Evolutionary conservation across 2,329 filamentous ascomycete genomes (phyloP), one percentile per base, ranked within the genome.

Genomic region (Trichophyton benhamiae): DNA sequence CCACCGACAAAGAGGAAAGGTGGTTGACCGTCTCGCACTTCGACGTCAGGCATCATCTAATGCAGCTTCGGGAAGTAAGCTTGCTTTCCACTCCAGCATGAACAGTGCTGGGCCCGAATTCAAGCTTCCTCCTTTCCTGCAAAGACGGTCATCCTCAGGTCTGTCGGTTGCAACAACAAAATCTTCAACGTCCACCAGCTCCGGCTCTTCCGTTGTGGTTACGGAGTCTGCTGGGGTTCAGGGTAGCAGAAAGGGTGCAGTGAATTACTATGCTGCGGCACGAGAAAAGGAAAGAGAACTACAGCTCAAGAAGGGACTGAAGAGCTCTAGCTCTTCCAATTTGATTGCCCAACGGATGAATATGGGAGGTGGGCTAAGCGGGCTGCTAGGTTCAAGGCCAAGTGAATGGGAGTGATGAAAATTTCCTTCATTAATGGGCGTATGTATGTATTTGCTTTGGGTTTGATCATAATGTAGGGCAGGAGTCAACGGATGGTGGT

Each of bases 241-340:
- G 25, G 53, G 46, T 36, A 72, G 75, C 0, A 83, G 82, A 68
- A 83, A 80, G 74, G 82, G 79, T 30, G 80, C 80, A 53, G 81
- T 85, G 8, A 83, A 84, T 65, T 83, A 81, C 20, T 82, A 76
- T 61, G 72, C 75, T 22, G 75, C 82, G 63, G 80, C 81, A 1
- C 72, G 83, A 61, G 82, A 84, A 69, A 79, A 78, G 67, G 82
- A 85, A 72, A 76, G 82, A 17, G 81, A 83, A 67, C 78, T 76
- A 67, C 77, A 78, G 65, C 76, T 82, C 55, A 76, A 72, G 63
- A 76, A 77, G 69, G 77, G 80, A 68, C 76, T 78, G 64, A 78
- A 79, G 65, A 22, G 58, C 52, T 42, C 49, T 27, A 25, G 38
- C 38, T 22, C n/a, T 33, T 59, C 58, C 7, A 59, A 42, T 13